Conservation (phyloP, 225 moss, liverwort and hornwort genomes). For the Thuidium tamariscinum region DNA sequence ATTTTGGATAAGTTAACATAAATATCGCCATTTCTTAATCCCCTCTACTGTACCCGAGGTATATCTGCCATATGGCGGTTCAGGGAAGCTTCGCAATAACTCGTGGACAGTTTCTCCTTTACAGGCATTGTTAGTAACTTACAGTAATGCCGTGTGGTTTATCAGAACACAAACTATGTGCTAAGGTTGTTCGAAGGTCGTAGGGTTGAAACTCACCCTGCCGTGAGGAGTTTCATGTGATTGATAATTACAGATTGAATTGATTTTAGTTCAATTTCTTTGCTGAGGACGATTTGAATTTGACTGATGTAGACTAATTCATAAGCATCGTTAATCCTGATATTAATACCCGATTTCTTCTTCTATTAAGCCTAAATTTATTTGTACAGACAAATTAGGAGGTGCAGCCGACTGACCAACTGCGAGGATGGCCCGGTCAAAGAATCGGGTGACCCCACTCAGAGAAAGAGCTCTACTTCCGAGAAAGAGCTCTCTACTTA, state of each 20-base stretch:
- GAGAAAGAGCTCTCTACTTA: neutral
- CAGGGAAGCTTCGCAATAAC: neutral
- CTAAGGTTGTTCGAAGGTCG: neutral
- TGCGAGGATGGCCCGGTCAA: neutral
- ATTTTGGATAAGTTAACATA: neutral
- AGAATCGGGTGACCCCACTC: neutral
- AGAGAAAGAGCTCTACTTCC: neutral
- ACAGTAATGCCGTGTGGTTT: neutral
- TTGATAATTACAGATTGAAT: neutral
- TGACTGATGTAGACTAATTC: neutral
- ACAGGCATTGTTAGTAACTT: neutral
- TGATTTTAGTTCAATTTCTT: neutral
- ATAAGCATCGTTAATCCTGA: neutral
- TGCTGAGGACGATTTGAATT: neutral
- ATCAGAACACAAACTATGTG: neutral
- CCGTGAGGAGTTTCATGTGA: neutral
- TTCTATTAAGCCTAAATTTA: neutral
- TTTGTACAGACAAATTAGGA: constrained; percentile 3
- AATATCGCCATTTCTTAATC: neutral
- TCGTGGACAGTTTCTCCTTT: neutral
- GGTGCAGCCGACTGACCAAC: neutral
- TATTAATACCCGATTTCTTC: neutral
- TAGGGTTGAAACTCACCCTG: neutral
- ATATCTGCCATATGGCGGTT: neutral
- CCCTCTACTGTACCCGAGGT: neutral